These are phyloP conservation scores for Heliamphora pulchella DNA, from an alignment of 179 eudicot species.

Conservation along the genomic window DNA sequence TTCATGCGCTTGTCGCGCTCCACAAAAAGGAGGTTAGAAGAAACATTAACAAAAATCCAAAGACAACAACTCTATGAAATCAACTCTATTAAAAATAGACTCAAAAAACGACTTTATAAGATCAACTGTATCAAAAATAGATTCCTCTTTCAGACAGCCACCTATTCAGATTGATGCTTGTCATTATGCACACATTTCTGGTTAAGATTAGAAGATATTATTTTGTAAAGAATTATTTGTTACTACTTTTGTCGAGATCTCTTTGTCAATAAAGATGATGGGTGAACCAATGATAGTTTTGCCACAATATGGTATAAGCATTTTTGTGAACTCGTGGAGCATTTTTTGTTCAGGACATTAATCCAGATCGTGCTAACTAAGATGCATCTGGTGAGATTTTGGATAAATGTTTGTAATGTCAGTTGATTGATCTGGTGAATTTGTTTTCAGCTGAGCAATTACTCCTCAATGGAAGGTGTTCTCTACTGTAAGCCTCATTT, in stretches of 20 bases:
- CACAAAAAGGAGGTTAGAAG: background rate
- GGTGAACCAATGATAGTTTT: no score
- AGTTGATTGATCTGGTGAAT: conserved; percentile 3
- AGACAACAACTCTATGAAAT: no score
- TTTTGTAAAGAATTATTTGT: background rate
- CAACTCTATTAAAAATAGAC: no score
- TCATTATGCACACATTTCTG: no score
- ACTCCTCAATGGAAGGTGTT: conserved; percentile 95
- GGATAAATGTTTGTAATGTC: background rate
- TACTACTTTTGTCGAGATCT: background rate
- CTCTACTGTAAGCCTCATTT: conserved; percentile 98
- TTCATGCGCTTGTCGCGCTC: no score
- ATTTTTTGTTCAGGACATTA: background rate
- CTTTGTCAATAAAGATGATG: background rate
- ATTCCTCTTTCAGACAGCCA: no score
- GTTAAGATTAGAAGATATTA: no score
- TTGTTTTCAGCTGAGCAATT: conserved; percentile 66
- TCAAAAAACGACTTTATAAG: no score
- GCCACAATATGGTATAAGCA: no score
- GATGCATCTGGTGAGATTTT: background rate
- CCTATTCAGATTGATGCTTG: no score
- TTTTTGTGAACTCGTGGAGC: background rate
- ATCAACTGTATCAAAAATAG: no score
- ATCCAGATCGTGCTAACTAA: background rate
- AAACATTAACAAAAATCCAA: no score